Evolutionary conservation across 306 rosid species (phyloP), one percentile per base, ranked within the genome.

Genomic region (Prosopis cineraria): DNA sequence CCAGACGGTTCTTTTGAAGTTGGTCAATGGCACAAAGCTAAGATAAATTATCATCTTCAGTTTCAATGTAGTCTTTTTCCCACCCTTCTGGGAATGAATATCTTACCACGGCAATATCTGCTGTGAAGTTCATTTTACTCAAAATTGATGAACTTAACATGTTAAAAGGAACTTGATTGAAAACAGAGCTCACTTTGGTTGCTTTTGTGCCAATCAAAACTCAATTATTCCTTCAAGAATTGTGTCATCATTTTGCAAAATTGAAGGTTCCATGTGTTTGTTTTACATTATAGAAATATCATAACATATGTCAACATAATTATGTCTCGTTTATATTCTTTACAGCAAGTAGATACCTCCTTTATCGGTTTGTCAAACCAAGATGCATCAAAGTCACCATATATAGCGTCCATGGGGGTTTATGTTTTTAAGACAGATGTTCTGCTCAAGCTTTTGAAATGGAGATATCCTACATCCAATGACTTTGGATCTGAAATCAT

Each of bases 401-500:
- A 92, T 84, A 89, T 90, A 83, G 98, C 98, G 66, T 92, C 97
- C 3, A 94, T 92, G 96, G 97, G 98, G 39, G 95, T 94, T 36
- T 94, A 94, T 72, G 90, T 88, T 62, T 94, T 94, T 83, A 94
- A 90, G 88, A 90, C 91, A 2, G 92, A 90, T 12, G 40, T 87
- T 81, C 81, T 94, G 78, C 90, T 94, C 50, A 88, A 94, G 78
- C 93, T 94, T 73, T 87, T 94, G 50, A 88, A 75, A 82, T 88
- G 93, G 98, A 84, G 93, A 78, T 94, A 89, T 82, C 97, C 98
- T 34, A 87, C 91, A 33, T 64, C 95, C 45, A 94, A 94, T 44
- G 98, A 94, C 90, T 94, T 94, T 1, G 98, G 98, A 75, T 94
- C 96, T 62, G 98, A 94, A 84, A 92, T 94, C 83, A 94, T 94